Base-by-base conservation (phyloP, 495 filamentous ascomycete species). In the Penicillium bovifimosum region DNA sequence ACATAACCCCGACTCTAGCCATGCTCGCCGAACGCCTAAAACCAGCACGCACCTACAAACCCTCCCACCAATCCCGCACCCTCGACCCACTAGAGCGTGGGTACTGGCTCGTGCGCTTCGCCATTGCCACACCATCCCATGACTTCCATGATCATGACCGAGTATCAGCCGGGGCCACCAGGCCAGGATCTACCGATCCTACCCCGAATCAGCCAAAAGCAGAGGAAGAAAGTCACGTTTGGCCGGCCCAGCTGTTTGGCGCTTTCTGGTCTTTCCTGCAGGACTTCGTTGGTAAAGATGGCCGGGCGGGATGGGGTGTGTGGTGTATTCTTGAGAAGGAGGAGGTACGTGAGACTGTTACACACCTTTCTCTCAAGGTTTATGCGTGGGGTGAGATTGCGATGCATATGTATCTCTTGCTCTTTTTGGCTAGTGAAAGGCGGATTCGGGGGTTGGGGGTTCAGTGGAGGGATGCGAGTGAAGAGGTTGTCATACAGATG, bases 371-470 rank as follows among this genome's bases (percentile, higher is more conserved):
- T 0, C 67, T 85, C 5, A 77, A 80, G 33, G 65, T 87, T 0
- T 88, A 82, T 53, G 83, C 85, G 50, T 91, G 83, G 80, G 87
- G 86, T 0, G 70, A 76, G 18, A 67, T 85, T 5, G 77, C 78
- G 1, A 68, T 73, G 29, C 80, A 90, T 56, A 65, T 87, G 32
- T 89, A 85, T 55, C 60, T 87, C 1, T 54, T 89, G 13, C 53
- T 90, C 2, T 87, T 82, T 53, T 54, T 89, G 6, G 80, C 80
- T 0, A 88, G 80, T 58, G 76, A 80, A 53, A 68, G 82, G 16
- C 70, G 73, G 47, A 69, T 86, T 14, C 68, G 75, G 29, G 68
- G 68, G 13, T 76, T 76, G 43, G 80, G 78, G 0, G 68, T 73
- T 18, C 61, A 66, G 43, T 90, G 86, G 86, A 60, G 81, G 43